These are phyloP conservation scores for Millerago galiae DNA, from an alignment of 805 yeast species.

Conservation along the genomic window DNA sequence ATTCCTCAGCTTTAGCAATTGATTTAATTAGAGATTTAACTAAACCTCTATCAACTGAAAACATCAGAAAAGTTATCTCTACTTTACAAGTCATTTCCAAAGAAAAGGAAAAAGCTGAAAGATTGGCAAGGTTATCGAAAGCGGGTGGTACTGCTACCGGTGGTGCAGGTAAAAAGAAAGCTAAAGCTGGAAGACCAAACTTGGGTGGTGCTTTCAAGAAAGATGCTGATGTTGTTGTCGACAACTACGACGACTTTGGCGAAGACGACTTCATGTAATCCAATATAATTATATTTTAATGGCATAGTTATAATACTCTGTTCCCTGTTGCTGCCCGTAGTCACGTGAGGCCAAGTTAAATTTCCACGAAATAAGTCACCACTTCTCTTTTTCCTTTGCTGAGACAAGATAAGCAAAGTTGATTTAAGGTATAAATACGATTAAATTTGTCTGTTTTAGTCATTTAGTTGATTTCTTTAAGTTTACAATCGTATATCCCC, in stretches of 20 bases:
- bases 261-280: constrained; percentile 77
- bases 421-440: too few species aligned
- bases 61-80: constrained; percentile 76
- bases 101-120: constrained; percentile 85
- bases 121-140: constrained; percentile 76
- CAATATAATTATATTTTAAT: background rate
- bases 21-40: constrained; percentile 83
- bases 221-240: constrained; percentile 53
- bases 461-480: too few species aligned
- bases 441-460: too few species aligned
- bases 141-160: constrained; percentile 84
- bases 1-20: constrained; percentile 69
- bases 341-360: background rate
- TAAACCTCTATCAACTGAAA: constrained; percentile 75
- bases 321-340: background rate
- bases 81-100: constrained; percentile 76
- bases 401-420: background rate
- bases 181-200: constrained; percentile 59
- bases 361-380: background rate
- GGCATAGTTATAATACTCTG: background rate
- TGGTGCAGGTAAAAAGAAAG: constrained; percentile 95
- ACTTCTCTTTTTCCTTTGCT: background rate
- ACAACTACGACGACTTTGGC: constrained; percentile 36
- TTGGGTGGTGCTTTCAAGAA: constrained; percentile 59
- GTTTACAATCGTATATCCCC: background rate